A percentile compares a stretch with the other conserved stretches of the same genome.
Conservation (phyloP, 2,329 filamentous ascomycete species). For the Diplodia scrobiculata region DNA sequence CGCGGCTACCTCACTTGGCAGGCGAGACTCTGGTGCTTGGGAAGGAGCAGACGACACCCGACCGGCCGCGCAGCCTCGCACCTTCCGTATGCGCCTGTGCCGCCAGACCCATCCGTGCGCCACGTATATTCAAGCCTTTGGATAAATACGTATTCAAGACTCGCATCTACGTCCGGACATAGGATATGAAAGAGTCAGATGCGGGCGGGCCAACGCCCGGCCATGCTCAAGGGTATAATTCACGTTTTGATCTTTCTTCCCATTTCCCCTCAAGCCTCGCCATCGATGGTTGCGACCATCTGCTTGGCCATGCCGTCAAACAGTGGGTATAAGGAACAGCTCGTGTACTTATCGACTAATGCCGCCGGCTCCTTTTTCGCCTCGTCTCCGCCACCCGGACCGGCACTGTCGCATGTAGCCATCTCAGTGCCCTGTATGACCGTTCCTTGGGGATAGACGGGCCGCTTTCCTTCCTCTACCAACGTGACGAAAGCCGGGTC, state of each 20-base stretch:
- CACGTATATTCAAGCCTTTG: no score
- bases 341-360: slow-evolving; percentile 71
- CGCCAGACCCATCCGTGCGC: no score
- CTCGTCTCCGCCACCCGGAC: slow-evolving; percentile 35
- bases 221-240: not conserved
- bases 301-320: slow-evolving; percentile 66
- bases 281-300: slow-evolving; percentile 47
- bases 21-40: not conserved
- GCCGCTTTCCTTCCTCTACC: slow-evolving; percentile 72
- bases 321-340: slow-evolving; percentile 69
- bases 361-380: slow-evolving; percentile 39
- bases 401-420: slow-evolving; percentile 33
- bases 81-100: not conserved
- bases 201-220: no score
- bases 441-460: slow-evolving; percentile 70
- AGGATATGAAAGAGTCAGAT: no score
- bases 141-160: no score
- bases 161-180: no score
- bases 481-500: slow-evolving; percentile 88
- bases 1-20: not conserved
- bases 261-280: not conserved
- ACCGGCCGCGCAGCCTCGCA: not conserved
- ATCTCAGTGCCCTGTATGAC: slow-evolving; percentile 32
- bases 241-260: not conserved
- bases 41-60: not conserved